Percentiles rank a stretch among this genome's conserved stretches.
Conservation (phyloP, 140 eudicot species). For the Senecio squalidus region DNA sequence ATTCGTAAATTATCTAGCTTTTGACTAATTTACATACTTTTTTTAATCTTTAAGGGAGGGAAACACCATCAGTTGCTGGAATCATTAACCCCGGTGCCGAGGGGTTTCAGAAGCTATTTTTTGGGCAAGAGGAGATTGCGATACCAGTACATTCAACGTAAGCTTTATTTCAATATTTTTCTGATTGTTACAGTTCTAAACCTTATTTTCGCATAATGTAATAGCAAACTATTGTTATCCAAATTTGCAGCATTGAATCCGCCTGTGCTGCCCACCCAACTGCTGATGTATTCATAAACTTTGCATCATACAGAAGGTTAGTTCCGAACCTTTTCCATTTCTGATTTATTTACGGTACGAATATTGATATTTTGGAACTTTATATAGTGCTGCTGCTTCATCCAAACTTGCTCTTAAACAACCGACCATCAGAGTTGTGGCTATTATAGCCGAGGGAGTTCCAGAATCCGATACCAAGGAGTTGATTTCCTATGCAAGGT, state of each 20-base stretch:
- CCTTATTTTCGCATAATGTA: neutral
- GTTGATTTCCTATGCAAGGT: conserved; percentile 82
- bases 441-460: conserved; percentile 99
- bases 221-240: neutral
- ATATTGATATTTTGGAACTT: conserved; percentile 9
- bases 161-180: conserved; percentile 14
- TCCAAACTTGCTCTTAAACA: conserved; percentile 93
- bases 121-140: conserved; percentile 98
- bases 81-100: conserved; percentile 97
- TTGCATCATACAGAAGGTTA: conserved; percentile 94
- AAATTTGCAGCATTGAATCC: conserved; percentile 72
- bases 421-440: conserved; percentile 98
- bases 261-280: conserved; percentile 99
- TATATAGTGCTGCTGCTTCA: conserved; percentile 96
- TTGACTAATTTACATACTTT: neutral
- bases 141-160: conserved; percentile 96
- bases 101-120: conserved; percentile 96
- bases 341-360: neutral
- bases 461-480: conserved; percentile 95
- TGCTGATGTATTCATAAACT: conserved; percentile 95
- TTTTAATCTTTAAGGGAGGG: conserved; percentile 61
- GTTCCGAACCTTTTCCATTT: conserved; percentile 10
- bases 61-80: conserved; percentile 99
- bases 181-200: neutral
- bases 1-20: neutral